Evolutionary conservation across 108 stramenopile species (phyloP).

Genomic region (Discostella pseudostelligera): DNA sequence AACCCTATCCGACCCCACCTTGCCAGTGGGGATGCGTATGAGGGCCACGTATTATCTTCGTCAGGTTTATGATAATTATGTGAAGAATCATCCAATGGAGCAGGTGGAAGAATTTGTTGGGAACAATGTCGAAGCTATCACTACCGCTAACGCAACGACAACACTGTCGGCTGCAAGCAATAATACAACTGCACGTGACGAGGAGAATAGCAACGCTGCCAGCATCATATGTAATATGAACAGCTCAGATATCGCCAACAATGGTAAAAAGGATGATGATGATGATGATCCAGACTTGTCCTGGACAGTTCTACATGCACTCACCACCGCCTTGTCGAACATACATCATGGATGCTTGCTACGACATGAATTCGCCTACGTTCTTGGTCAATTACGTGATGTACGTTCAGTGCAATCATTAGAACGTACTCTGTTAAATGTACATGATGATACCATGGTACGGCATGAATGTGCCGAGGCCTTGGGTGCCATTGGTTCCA

Average conservation of each 20-base stretch:
- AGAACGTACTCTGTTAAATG: conserved; percentile 50
- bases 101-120: background rate
- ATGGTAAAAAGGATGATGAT: no score
- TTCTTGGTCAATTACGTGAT: conserved; percentile 94
- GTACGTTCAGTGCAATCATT: conserved; percentile 53
- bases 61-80: conserved; percentile 41
- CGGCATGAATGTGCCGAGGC: conserved; percentile 98
- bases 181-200: no score
- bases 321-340: conserved; percentile 52
- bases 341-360: conserved; percentile 81
- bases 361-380: conserved; percentile 98
- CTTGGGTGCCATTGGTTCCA: conserved; percentile 78
- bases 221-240: no score
- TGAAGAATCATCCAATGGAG: conserved; percentile 18
- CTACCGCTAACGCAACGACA: no score
- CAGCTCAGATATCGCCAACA: no score
- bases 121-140: no score
- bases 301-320: conserved; percentile 40
- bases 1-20: conserved; percentile 53
- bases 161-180: no score
- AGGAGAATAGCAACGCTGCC: no score
- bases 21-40: conserved; percentile 88
- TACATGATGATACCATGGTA: conserved; percentile 88
- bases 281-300: conserved; percentile 23
- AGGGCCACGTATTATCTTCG: conserved; percentile 84